Evolutionary conservation across 305 asterid species (phyloP), one percentile per base, ranked within the genome.

Genomic region (Rubia peregrina): DNA sequence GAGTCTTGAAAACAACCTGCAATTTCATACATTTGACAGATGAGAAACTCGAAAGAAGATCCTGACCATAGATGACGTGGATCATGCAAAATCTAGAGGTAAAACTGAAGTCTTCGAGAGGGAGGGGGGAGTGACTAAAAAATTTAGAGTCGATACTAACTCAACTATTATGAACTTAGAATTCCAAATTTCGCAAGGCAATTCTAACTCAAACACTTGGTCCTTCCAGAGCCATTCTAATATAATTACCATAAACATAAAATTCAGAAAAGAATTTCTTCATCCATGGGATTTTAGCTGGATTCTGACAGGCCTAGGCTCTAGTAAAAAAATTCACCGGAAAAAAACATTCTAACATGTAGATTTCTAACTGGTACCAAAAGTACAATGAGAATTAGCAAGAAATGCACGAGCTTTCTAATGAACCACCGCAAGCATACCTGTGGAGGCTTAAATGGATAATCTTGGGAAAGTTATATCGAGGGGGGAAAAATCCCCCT

Each of bases 1-100:
- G 92, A 69, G 97, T 94, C 80, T 83, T 89, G 80, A 89, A 94
- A 53, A 94, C 88, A 60, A 87, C 97, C 97, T 94, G 93, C 85
- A 48, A 49, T 1, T 1, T 5, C 56, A 30, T 40, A 55, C 41
- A 9, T 13, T 9, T 33, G 11, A 36, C 42, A 72, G 68, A 44
- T 60, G 36, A 21, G 40, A 13, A 44, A 38, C 41, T 51, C 13
- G 3, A 64, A 1, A 49, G 53, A 71, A 19, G 24, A 10, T 62
- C 51, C 4, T 12, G n/a, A 46, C 53, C 53, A 12, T 3, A 38
- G 6, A 5, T 38, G 4, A 2, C 17, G 4, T 3, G 7, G 55
- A 48, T 48, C 56, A 48, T 14, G 19, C 56, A 48, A 48, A 48
- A 21, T 48, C 9, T 48, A 48, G 21, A 48, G 19, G 56, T 48